Base-by-base conservation (phyloP, 1,284 basidiomycete species). In the Chondrostereum purpureum region DNA sequence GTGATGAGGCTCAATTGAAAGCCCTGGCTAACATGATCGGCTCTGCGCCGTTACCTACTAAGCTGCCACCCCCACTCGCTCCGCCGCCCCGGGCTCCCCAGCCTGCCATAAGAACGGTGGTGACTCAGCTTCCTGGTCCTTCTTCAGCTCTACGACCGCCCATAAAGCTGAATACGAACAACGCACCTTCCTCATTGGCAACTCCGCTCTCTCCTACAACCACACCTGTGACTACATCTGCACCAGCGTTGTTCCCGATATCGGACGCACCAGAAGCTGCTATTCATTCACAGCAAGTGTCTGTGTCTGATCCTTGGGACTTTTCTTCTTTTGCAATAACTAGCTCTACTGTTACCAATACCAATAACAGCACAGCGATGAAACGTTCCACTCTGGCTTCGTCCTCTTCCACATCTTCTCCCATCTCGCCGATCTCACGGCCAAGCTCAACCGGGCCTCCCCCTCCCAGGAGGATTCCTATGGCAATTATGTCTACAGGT, bases 31-130 rank as follows among this genome's bases (percentile, higher is more conserved):
- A 55, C 47, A 64, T 69, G 58, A 61, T 72, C 12, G 62, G 63
- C 43, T 65, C 73, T 14, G 63, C 72, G 8, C 60, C 72, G 19
- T 56, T 74, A 22, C 68, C 72, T 2, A 63, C 65, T 3, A 72
- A 70, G 48, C 55, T 80, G 44, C 77, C 79, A 13, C 67, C 70
- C 10, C 71, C 68, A 8, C 58, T 73, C 10, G 61, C 69, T 3
- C 69, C 73, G 2, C 73, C 72, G 20, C 65, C 67, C 3, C 62
- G 36, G 56, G 39, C n/a, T 17, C 58, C 31, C 47, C 57, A 17
- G 13, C 21, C 22, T 49, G 45, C 11, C 14, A 39, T 5, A 34
- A n/a, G n/a, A n/a, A n/a, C n/a, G n/a, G n/a, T n/a, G n/a, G n/a
- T n/a, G n/a, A n/a, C n/a, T n/a, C n/a, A n/a, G n/a, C n/a, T n/a